Base-by-base conservation (phyloP, 1,284 basidiomycete genomes). In the Trichosporon sp. region DNA sequence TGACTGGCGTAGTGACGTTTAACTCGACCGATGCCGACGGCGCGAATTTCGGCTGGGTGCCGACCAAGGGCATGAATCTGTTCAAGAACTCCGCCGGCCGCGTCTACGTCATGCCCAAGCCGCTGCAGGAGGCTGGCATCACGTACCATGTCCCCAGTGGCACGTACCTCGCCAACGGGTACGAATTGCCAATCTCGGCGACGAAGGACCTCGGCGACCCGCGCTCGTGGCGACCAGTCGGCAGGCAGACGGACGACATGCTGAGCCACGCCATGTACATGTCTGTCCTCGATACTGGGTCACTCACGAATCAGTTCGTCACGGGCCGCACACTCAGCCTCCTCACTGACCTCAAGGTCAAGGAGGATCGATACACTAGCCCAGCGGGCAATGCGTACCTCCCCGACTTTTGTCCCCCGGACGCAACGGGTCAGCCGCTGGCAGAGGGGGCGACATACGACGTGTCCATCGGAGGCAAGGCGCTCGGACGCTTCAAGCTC, bases 1-100 rank as follows among this genome's bases (percentile, higher is more conserved):
- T 27, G n/a, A 14, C 19, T 3, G 49, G 59, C 10, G 19, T 27
- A 9, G 29, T 56, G 14, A n/a, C 25, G 11, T 32, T 60, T 49
- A 54, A 60, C 49, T 10, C 46, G 46, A 56, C 59, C 10, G 59
- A 60, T 33, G 10, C 31, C 9, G 52, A 54, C 33, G 59, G 59
- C n/a, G 59, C 34, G 0, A 31, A 5, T 8, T 27, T 11, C 25
- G n/a, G 21, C 33, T 37, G 14, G 19, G n/a, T 27, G 19, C 33
- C 52, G 11, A 13, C 31, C 5, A 37, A 19, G 29, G 52, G 31
- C 11, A 6, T n/a, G 7, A 56, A 49, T 11, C 33, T 60, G 13
- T 60, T 60, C 59, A 54, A 37, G 32, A 23, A 29, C 14, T 14
- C 59, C 14, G 19, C 29, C 23, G 13, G 52, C 21, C 49, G 49